Base-by-base conservation (phyloP, 257 asterid species). In the Salvia rosmarinus region DNA sequence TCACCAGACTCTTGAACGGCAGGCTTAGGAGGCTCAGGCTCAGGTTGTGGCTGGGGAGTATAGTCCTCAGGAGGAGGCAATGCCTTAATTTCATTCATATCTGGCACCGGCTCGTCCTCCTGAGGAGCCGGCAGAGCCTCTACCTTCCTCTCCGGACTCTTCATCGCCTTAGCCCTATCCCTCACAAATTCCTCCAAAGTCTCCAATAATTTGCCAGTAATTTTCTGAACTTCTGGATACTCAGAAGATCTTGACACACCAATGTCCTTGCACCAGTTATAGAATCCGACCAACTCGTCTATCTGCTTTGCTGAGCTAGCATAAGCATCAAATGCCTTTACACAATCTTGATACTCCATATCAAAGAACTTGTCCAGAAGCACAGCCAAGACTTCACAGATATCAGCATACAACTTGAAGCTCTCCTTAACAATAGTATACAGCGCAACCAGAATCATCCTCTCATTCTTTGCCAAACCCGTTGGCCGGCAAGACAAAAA, bases 171-270 rank as follows among this genome's bases (percentile, higher is more conserved):
- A 0, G 92, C 95, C 81, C 90, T 83, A 63, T 89, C 96, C 82
- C 95, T 83, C 79, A 89, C 91, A 81, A 89, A 89, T 77, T 89
- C 96, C 78, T 88, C 95, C 83, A 89, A 68, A 9, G 96, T 89
- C 82, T 89, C 96, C 84, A 87, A 68, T 73, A 89, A 78, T 65
- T 89, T 89, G 44, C 89, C 68, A 13, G 89, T 84, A 43, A 89
- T 87, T 78, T 70, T 86, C 75, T 89, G 95, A 67, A 89, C 90
- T 72, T 89, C 95, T 0, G 96, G 96, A 77, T 75, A 85, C 77
- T 89, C 93, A 0, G 96, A 85, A 0, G 91, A 78, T 73, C 96
- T 84, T 0, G 93, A 90, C 35, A 89, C 82, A 3, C 95, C 95
- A 5, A 82, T 84, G 77, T 89, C 96, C 84, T 87, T 86, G 62